Evolutionary conservation across 139 green algal species (phyloP), one percentile per base, ranked within the genome.

Genomic region (Tetraselmis striata): DNA sequence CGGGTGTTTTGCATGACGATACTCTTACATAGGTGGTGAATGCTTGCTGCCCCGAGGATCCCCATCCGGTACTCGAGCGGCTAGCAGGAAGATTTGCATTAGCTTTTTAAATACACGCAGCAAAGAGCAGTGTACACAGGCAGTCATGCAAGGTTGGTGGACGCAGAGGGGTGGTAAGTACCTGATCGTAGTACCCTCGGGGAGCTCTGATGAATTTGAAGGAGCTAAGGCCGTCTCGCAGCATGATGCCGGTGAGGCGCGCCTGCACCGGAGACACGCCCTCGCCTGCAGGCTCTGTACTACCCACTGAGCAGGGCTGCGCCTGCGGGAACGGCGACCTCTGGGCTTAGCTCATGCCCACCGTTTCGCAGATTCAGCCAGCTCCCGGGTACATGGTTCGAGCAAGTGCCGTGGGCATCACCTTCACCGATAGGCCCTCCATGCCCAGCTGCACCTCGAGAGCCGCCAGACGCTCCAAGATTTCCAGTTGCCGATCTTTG

Each of bases 1-100:
- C 77, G 29, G 18, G 82, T 86, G 78, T 86, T 86, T 76, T 86
- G 76, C 82, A 86, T 82, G 26, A 85, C 79, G 31, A 86, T 86
- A 26, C 28, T 80, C 78, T 86, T 86, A 79, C 82, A 86, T n/a
- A 83, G 32, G 78, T 85, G 82, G 59, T 82, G 23, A 1, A 82
- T 30, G 18, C 31, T 59, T 1, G 30, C 29, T 1, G 79, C 82
- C 27, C 32, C 26, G 24, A 86, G 23, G 58, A 31, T 45, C 27
- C 23, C 24, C 30, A 26, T 26, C 1, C 82, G 58, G 26, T 59
- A 83, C 67, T 86, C 82, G n/a, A 86, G 82, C 26, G 77, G 1
- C 78, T 82, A 2, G 29, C 80, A 77, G 45, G 80, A 86, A 77
- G 85, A 85, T 1, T 85, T 5, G 18, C 26, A 26, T 2, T n/a